Evolutionary conservation across 495 filamentous ascomycete genomes (phyloP).

Genomic region (Lasiosphaeria miniovina): DNA sequence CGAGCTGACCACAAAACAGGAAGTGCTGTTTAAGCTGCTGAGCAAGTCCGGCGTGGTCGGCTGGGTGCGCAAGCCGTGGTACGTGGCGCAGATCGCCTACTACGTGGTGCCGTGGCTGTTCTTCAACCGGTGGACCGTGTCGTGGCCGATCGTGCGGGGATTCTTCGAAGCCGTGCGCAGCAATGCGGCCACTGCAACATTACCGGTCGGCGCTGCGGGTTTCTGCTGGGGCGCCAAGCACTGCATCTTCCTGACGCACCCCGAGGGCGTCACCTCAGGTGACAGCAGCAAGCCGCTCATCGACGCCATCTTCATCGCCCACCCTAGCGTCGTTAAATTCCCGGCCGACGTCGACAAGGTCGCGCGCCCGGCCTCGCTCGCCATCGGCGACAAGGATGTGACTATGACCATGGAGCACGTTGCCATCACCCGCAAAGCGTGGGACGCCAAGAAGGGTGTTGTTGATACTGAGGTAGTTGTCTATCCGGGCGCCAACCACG

Average conservation of each 20-base stretch:
- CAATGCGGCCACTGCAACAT: constrained; percentile 9
- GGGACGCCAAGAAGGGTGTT: background rate
- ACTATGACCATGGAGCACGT: background rate
- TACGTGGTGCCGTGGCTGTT: constrained; percentile 25
- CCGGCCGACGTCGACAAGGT: constrained; percentile 22
- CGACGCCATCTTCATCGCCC: constrained; percentile 23
- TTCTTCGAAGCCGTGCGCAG: constrained; percentile 14
- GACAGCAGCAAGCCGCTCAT: constrained; percentile 20
- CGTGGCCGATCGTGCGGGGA: constrained; percentile 27
- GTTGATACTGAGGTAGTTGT: background rate
- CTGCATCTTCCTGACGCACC: constrained; percentile 14
- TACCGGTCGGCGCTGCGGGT: constrained; percentile 18
- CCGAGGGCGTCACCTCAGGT: background rate
- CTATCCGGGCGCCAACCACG: background rate
- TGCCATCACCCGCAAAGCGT: background rate
- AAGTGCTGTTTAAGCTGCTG: constrained; percentile 2
- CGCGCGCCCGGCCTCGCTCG: constrained; percentile 21
- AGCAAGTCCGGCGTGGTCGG: background rate
- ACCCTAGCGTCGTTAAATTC: constrained; percentile 17
- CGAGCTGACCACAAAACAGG: background rate
- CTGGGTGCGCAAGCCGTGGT: background rate
- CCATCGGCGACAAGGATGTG: constrained; percentile 14
- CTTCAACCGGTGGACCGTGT: constrained; percentile 24
- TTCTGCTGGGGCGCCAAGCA: constrained; percentile 31
- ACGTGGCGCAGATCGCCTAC: constrained; percentile 18